Base-by-base conservation (phyloP, 805 yeast species). In the Sugiyamaella smithiae region DNA sequence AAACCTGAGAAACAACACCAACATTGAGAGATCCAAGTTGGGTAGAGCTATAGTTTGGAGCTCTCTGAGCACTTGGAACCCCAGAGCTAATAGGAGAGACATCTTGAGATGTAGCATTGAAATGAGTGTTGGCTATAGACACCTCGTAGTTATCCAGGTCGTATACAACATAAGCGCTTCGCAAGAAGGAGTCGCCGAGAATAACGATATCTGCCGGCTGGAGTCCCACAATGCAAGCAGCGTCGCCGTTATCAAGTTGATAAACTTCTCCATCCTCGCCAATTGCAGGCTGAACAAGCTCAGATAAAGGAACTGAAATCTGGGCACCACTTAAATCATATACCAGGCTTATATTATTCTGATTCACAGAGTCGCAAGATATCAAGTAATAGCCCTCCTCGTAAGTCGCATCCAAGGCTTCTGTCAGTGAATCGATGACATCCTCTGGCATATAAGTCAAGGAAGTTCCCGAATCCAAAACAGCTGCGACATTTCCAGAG, bases 121-220 rank as follows among this genome's bases (percentile, higher is more conserved):
- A 59, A 20, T 47, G 50, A 36, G 77, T 71, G 51, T 71, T 75
- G 19, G 84, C 88, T 48, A 85, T 53, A 0, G 83, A 77, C 29
- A 84, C 67, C 58, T 78, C 72, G 41, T 63, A 64, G 57, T 74
- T 75, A 17, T 82, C 87, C 45, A 83, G 68, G 62, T 86, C 86
- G 63, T 76, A 82, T n/a, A 82, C 88, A 24, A 78, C 75, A 61
- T 85, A 85, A 4, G 82, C 84, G 36, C 77, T 74, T 47, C 86
- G 71, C 53, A 85, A 66, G 60, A 85, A 77, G 41, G 76, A 74
- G 60, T 83, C 88, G 8, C 93, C 93, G 31, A 85, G 69, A 46
- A 82, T 70, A 33, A 54, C 23, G 29, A 8, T 12, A 35, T 8
- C 33, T 14, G 16, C 23, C 16, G 19, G 16, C 8, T 9, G n/a